Conservation (phyloP, 129 eudicot species). For the Artemisia argyi region DNA sequence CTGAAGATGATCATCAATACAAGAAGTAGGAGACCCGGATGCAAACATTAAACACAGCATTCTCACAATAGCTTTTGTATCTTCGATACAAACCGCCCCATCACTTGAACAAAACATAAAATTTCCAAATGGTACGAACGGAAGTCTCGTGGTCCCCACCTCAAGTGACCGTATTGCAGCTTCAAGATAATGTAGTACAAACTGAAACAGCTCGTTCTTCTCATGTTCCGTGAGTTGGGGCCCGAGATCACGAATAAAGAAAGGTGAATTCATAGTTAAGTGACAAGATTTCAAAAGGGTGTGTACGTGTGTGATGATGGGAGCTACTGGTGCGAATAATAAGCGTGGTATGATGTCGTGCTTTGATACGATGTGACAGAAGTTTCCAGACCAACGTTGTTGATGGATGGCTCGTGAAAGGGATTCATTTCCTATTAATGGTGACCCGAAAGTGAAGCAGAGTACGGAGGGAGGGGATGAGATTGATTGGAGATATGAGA, state of each 20-base stretch:
- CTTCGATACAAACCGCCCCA: conserved; percentile 78
- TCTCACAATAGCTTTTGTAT: conserved; percentile 45
- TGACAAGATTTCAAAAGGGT: conserved; percentile 67
- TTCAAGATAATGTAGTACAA: conserved; percentile 36
- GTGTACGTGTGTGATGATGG: conserved; percentile 42
- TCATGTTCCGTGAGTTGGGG: conserved; percentile 36
- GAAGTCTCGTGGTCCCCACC: neutral
- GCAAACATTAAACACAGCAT: conserved; percentile 59
- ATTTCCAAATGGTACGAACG: conserved; percentile 79
- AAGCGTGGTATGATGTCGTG: conserved; percentile 76
- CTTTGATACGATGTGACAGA: conserved; percentile 69
- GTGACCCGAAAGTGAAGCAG: conserved; percentile 93
- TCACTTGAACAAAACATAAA: conserved; percentile 69
- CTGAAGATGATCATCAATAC: conserved; percentile 69
- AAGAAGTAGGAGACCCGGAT: conserved; percentile 44
- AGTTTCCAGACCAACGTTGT: conserved; percentile 76
- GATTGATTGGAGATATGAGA: conserved; percentile 43
- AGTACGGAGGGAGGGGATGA: conserved; percentile 51
- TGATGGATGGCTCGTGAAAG: conserved; percentile 63
- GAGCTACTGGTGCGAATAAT: conserved; percentile 56
- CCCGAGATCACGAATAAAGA: conserved; percentile 27
- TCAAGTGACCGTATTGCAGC: conserved; percentile 19
- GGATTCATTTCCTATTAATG: conserved; percentile 71
- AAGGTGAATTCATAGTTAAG: conserved; percentile 44
- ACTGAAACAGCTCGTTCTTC: conserved; percentile 31